Evolutionary conservation across 441 rosid species (phyloP), one percentile per base, ranked within the genome.

Genomic region (Macaranga tanarius): DNA sequence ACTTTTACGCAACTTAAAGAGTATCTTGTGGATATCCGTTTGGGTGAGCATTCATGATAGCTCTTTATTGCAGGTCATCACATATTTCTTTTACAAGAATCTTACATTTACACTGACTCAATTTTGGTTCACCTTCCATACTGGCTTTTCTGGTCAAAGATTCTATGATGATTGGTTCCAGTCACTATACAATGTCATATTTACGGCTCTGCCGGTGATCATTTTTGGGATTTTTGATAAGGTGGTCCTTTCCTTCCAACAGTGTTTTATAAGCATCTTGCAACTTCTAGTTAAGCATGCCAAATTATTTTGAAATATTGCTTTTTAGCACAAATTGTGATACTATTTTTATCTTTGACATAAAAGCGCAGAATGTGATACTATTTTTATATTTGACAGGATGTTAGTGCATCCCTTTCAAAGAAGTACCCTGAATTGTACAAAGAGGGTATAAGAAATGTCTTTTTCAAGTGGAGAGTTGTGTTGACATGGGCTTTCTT

Each of bases 91-190:
- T 85, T 96, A 96, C 91, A 96, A 96, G 92, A 96, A 94, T 80
- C 97, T 96, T 72, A 92, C 99, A 2, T 92, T 96, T 82, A 96
- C 99, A 65, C 62, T 94, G 87, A 96, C 98, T 69, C 99, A 96
- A 77, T 96, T 96, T 90, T 96, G 99, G 98, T 96, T 96, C 89
- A 96, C 99, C 84, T 94, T 96, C 77, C 87, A 88, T 77, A 88
- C 98, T 69, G 98, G 98, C 75, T 93, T 92, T 87, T 96, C 99
- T 79, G 99, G 99, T 79, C 99, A 96, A 85, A 84, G 99, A 83
- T 96, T 92, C 83, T 96, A 96, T 62, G 98, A 96, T 68, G 99
- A 96, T 85, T 96, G 99, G 99, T 96, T 93, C 87, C 98, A 96
- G 84, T 96, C 99, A 17, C 83, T 94, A 71, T 94, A 84, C 79